phyloP scores from a whole-genome alignment of 1,284 basidiomycete species.

The Rhodotorula sp. region DNA sequence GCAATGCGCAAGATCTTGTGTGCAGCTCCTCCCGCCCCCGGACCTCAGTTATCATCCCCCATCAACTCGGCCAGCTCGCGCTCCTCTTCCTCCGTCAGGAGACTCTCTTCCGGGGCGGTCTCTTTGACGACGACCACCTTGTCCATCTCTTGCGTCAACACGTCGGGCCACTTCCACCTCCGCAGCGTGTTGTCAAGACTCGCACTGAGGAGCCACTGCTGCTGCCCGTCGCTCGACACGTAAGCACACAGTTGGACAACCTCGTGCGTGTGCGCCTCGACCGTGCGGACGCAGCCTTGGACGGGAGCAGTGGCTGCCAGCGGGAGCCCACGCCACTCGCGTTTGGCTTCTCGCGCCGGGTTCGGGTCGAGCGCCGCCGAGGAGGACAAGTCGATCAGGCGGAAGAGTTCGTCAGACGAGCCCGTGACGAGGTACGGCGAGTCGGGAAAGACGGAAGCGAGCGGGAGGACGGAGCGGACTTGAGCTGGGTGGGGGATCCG shows the following conservation, averaged over 20 bases:
- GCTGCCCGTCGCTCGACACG: conserved; percentile 54
- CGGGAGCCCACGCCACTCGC: conserved; percentile 13
- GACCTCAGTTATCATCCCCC: conserved; percentile 23
- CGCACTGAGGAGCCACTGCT: conserved; percentile 68
- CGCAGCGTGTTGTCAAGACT: conserved; percentile 81
- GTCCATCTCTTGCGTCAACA: conserved; percentile 12
- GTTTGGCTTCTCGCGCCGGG: conserved; percentile 9
- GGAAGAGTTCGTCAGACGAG: conserved; percentile 70
- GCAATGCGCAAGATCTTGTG: no score
- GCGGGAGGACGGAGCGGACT: conserved; percentile 69
- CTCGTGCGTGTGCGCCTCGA: conserved; percentile 85
- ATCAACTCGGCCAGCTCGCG: conserved; percentile 38
- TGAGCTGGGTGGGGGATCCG: conserved; percentile 64
- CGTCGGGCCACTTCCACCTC: conserved; percentile 57
- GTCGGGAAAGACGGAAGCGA: conserved; percentile 52
- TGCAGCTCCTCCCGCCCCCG: no score
- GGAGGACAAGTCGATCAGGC: conserved; percentile 52
- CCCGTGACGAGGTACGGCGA: conserved; percentile 64
- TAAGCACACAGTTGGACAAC: conserved; percentile 71
- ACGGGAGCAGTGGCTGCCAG: conserved; percentile 29
- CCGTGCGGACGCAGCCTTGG: conserved; percentile 55
- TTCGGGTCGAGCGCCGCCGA: conserved; percentile 26
- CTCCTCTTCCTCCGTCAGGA: conserved; percentile 41
- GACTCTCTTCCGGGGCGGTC: conserved; percentile 16
- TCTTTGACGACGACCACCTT: conserved; percentile 27